Evolutionary conservation across 345 rosid species (phyloP).

Genomic region (Theobroma cacao): DNA sequence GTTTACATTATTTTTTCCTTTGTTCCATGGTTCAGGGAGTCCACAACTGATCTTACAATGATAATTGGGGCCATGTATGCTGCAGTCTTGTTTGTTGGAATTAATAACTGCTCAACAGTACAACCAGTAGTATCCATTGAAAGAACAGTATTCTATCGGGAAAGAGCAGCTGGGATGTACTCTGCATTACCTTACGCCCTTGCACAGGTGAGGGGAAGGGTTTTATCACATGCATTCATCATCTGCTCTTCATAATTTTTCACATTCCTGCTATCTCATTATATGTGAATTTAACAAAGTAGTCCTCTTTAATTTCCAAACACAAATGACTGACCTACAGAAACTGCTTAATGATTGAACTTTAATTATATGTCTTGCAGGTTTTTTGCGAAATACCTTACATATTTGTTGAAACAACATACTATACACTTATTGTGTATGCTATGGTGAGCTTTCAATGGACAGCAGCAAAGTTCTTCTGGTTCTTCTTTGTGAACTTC

Average conservation of each 20-base stretch:
- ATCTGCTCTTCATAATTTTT: not conserved
- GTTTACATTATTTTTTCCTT: not conserved
- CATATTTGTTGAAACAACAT: constrained; percentile 56
- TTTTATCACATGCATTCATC: not conserved
- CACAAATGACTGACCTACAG: not conserved
- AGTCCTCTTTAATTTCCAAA: not conserved
- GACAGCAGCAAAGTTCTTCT: constrained; percentile 68
- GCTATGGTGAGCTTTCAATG: constrained; percentile 80
- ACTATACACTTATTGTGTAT: constrained; percentile 62
- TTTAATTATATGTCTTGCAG: constrained; percentile 35
- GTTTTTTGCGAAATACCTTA: constrained; percentile 72
- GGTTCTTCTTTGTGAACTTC: constrained; percentile 83
- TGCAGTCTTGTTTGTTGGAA: constrained; percentile 55
- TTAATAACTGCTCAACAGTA: constrained; percentile 65
- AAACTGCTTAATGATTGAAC: not conserved
- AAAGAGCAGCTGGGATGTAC: constrained; percentile 73
- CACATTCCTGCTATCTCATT: not conserved
- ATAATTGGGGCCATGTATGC: constrained; percentile 76
- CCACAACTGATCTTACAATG: constrained; percentile 42
- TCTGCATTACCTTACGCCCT: constrained; percentile 70
- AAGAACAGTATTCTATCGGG: constrained; percentile 70
- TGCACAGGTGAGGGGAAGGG: constrained; percentile 41
- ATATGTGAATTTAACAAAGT: not conserved
- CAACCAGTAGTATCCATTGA: constrained; percentile 67
- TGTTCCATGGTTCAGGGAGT: constrained; percentile 33